Base-by-base conservation (phyloP, 345 rosid species). In the Gossypium thurberi region DNA sequence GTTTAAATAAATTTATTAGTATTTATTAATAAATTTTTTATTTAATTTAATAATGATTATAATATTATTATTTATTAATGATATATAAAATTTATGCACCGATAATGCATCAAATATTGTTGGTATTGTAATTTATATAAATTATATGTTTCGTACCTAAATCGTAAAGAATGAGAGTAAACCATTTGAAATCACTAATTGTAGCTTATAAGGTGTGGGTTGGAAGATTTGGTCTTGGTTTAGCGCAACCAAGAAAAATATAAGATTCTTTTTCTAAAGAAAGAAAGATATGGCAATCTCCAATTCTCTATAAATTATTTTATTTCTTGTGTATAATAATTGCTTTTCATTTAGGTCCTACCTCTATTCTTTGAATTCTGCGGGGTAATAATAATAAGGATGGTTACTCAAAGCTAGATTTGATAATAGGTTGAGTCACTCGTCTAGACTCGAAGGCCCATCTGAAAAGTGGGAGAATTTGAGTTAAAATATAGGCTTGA, bases 381-480 rank as follows among this genome's bases (percentile, higher is more conserved):
- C 0, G 3, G 55, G 3, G n/a, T 28, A 28, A 28, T 28, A 28
- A 28, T 28, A 28, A 28, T 28, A 28, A 28, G 33, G 33, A 28
- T 28, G 33, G 5, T 28, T 28, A 3, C 37, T 4, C 6, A 28
- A 28, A 28, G 6, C 6, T 28, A 28, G 37, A 3, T 28, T 28
- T 28, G 37, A 28, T 28, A 28, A 28, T 4, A 5, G 37, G 6
- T 28, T 28, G 6, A 28, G 1, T 5, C 1, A 33, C 1, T 33
- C 1, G 40, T 33, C 6, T 0, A 33, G 1, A 5, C 7, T 33
- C 1, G 1, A 33, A 33, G 0, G 40, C 0, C 1, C 7, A 33
- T 5, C 0, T 4, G 1, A 33, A 33, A 33, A 33, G 0, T 6
- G 1, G 0, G 0, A 33, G 1, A 33, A 0, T 33, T 33, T 33